These are phyloP conservation scores for Pseudofabraea citricarpa DNA, from an alignment of 2,329 filamentous ascomycete species.

Conservation along the genomic window DNA sequence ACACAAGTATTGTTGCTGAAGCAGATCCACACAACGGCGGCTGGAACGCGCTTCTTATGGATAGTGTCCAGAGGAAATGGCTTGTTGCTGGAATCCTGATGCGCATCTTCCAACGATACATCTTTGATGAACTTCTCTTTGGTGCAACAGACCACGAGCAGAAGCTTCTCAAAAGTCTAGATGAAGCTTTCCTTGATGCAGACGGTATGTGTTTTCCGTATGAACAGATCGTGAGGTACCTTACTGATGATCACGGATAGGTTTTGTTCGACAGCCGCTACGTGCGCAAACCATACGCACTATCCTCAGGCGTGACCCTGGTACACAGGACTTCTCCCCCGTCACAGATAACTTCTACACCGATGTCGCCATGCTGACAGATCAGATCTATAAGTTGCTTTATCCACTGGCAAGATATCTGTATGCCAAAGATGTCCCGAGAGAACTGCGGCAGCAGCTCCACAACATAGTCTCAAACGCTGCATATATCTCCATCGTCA, in stretches of 20 bases:
- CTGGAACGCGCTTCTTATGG: constrained; percentile 20
- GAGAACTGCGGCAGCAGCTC: constrained; percentile 16
- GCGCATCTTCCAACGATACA: constrained; percentile 14
- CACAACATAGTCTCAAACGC: constrained; percentile 21
- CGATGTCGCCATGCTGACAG: constrained; percentile 44
- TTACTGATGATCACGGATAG: constrained; percentile 12
- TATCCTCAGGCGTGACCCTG: too few species aligned
- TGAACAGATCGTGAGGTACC: too few species aligned
- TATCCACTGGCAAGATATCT: constrained; percentile 18
- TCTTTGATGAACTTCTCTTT: constrained; percentile 22
- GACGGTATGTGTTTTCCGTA: too few species aligned
- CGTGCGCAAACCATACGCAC: constrained; percentile 14
- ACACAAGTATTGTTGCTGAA: constrained; percentile 17
- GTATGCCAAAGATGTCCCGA: constrained; percentile 2
- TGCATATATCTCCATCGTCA: constrained; percentile 18
- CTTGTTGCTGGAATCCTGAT: constrained; percentile 19
- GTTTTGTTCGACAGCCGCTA: constrained; percentile 16
- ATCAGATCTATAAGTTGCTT: constrained; percentile 38
- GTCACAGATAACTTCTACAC: constrained; percentile 30
- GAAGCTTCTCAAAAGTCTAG: constrained; percentile 16
- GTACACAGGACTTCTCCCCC: constrained; percentile 3
- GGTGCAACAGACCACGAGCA: constrained; percentile 16
- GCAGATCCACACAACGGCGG: constrained; percentile 13
- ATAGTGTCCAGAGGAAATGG: constrained; percentile 16
- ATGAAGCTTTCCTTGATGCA: constrained; percentile 14